Conservation (phyloP, 176 grass and related monocot genomes). For the Juncus effusus region DNA sequence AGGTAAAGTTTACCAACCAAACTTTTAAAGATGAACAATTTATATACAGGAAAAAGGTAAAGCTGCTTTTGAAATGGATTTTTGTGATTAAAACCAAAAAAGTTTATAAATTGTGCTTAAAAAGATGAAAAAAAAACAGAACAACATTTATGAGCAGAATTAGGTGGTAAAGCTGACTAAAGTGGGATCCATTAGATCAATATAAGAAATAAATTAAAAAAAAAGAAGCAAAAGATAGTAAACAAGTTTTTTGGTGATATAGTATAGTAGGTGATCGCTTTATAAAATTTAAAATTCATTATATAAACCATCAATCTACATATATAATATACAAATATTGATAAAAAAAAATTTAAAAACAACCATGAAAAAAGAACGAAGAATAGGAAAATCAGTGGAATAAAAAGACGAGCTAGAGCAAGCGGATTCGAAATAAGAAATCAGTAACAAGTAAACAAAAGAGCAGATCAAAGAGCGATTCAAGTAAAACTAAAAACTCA, state of each 20-base stretch:
- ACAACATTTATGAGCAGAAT: constrained; percentile 1
- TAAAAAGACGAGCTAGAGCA: constrained; percentile 10
- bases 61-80: not conserved
- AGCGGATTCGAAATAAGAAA: not conserved
- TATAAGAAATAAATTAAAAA: no score
- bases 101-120: constrained; percentile 8
- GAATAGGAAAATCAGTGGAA: constrained; percentile 4
- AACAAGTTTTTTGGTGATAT: no score
- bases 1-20: constrained; percentile 10
- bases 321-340: not conserved
- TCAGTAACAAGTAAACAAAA: not conserved
- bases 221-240: no score
- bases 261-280: not conserved
- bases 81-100: not conserved
- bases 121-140: not conserved
- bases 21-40: not conserved
- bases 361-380: not conserved
- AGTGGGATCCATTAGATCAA: not conserved
- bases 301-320: not conserved
- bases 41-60: not conserved
- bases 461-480: not conserved
- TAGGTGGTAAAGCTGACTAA: constrained; percentile 11
- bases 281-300: constrained; percentile 1
- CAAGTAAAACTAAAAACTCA: not conserved
- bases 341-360: not conserved